These are phyloP conservation scores for Thamnidium elegans DNA, from an alignment of 192 early-diverging fungal species.

Conservation along the genomic window DNA sequence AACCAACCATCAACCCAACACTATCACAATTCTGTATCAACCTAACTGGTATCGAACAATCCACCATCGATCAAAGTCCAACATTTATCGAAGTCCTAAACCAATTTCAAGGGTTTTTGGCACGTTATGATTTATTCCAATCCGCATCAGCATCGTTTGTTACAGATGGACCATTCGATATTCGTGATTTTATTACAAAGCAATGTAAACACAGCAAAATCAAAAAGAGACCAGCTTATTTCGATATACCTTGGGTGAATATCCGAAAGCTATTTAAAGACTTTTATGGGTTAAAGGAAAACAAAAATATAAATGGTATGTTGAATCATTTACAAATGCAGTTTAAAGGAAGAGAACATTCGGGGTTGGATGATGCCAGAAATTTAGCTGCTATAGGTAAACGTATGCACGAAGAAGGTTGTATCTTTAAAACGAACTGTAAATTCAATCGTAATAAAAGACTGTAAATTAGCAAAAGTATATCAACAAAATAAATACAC, in stretches of 20 bases:
- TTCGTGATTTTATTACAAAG: slow-evolving; percentile 80
- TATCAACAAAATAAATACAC: no score
- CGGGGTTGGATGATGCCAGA: slow-evolving; percentile 77
- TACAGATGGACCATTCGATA: slow-evolving; percentile 76
- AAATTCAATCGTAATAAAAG: neutral
- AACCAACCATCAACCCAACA: slow-evolving; percentile 62
- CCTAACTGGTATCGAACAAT: slow-evolving; percentile 79
- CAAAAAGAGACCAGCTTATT: slow-evolving; percentile 54
- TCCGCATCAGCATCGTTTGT: slow-evolving; percentile 41
- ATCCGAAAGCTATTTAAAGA: slow-evolving; percentile 56
- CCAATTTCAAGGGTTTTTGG: slow-evolving; percentile 50
- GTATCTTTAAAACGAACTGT: slow-evolving; percentile 25
- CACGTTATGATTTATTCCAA: slow-evolving; percentile 40
- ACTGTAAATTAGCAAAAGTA: neutral
- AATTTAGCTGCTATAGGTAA: slow-evolving; percentile 74
- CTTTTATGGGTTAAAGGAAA: slow-evolving; percentile 44
- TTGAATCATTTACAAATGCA: slow-evolving; percentile 51
- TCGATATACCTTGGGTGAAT: slow-evolving; percentile 61
- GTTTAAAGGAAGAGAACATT: slow-evolving; percentile 76
- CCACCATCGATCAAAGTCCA: slow-evolving; percentile 47
- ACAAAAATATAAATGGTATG: slow-evolving; percentile 65
- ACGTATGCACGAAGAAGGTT: slow-evolving; percentile 47
- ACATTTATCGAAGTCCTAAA: slow-evolving; percentile 48
- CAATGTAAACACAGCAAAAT: slow-evolving; percentile 62
- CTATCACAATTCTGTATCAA: slow-evolving; percentile 72